A percentile compares a stretch with the other conserved stretches of the same genome.
These are phyloP conservation scores for Suillus tomentosus DNA, from an alignment of 768 basidiomycete species.

Conservation along the genomic window DNA sequence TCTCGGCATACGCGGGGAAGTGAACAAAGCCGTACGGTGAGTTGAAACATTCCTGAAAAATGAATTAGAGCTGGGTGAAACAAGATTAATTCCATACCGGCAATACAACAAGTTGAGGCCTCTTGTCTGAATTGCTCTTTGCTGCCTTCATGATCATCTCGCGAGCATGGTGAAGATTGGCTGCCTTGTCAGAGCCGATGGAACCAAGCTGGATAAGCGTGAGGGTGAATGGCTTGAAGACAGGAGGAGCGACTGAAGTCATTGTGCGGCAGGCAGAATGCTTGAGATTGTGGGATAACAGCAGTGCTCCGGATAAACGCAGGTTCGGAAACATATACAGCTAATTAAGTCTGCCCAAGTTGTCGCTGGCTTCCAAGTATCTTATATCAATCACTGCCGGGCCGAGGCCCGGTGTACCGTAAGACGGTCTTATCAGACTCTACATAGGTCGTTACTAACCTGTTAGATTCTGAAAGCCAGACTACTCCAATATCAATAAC, in stretches of 20 bases:
- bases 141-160: constrained; percentile 80
- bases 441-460: too few relatives aligned
- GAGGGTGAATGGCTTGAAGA: constrained; percentile 75
- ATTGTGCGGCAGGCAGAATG: constrained; percentile 21
- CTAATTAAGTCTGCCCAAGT: too few relatives aligned
- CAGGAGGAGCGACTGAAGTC: constrained; percentile 32
- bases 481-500: background rate
- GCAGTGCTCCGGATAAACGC: background rate
- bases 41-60: constrained; percentile 80
- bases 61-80: constrained; percentile 2
- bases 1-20: constrained; percentile 85
- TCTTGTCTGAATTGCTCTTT: constrained; percentile 36
- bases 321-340: constrained; percentile 8
- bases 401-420: background rate
- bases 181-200: constrained; percentile 66
- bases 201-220: constrained; percentile 90
- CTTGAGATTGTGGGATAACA: too few relatives aligned
- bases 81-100: constrained; percentile 53
- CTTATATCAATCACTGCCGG: background rate
- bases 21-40: constrained; percentile 79
- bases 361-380: too few relatives aligned
- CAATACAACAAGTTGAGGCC: constrained; percentile 81
- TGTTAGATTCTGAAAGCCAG: background rate
- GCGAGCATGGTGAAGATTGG: constrained; percentile 82
- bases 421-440: background rate